Evolutionary conservation across 2,329 filamentous ascomycete genomes (phyloP).

Genomic region (Botrytis hyacinthi): DNA sequence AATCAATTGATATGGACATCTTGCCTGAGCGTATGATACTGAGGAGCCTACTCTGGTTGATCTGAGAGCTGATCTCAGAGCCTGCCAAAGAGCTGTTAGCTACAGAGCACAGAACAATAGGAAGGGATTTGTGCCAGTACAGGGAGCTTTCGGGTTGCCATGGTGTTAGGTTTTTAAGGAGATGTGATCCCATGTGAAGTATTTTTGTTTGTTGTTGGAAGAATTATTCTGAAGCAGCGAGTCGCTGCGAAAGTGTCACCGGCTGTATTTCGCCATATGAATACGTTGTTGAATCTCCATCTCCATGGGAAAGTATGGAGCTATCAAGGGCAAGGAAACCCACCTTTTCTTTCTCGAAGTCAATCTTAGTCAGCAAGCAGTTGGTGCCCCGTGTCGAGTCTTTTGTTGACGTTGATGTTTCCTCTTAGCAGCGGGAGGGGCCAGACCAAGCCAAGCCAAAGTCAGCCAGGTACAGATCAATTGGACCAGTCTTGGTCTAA

Average conservation of each 20-base stretch:
- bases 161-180: slow-evolving; percentile 24
- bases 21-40: background rate
- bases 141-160: slow-evolving; percentile 32
- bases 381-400: background rate
- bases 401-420: background rate
- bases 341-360: slow-evolving; percentile 3
- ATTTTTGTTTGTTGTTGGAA: background rate
- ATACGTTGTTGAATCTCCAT: slow-evolving; percentile 19
- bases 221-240: slow-evolving; percentile 31
- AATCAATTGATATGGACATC: slow-evolving; percentile 14
- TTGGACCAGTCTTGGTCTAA: background rate
- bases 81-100: slow-evolving; percentile 27
- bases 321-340: slow-evolving; percentile 9
- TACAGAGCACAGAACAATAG: slow-evolving; percentile 20
- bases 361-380: slow-evolving; percentile 14
- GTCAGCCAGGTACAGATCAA: background rate
- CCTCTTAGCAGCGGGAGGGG: background rate
- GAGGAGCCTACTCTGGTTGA: background rate
- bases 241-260: slow-evolving; percentile 37
- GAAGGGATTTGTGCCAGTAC: slow-evolving; percentile 28
- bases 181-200: slow-evolving; percentile 15
- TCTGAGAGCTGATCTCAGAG: slow-evolving; percentile 20
- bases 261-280: slow-evolving; percentile 33
- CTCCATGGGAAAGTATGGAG: slow-evolving; percentile 15
- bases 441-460: background rate